A percentile compares a stretch with the other conserved stretches of the same genome.
These are phyloP conservation scores for Lunularia cruciata DNA, from an alignment of 225 moss, liverwort and hornwort genomes.

Conservation along the genomic window DNA sequence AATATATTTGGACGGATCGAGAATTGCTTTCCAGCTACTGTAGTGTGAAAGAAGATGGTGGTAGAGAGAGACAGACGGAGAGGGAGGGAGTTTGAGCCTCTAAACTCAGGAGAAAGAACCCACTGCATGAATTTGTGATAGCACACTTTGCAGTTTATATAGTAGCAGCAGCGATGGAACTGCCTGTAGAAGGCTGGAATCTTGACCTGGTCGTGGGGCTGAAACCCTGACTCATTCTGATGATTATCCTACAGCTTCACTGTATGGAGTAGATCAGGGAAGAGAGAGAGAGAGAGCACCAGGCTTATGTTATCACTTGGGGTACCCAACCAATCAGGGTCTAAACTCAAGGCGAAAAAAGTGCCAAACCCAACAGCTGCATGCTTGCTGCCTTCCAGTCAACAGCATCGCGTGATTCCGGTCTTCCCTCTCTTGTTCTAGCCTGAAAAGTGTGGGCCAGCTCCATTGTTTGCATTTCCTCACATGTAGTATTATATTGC, in stretches of 20 bases:
- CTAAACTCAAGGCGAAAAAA: background rate
- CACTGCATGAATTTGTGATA: background rate
- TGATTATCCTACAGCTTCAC: background rate
- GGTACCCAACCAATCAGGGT: background rate
- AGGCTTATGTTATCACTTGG: background rate
- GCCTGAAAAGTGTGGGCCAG: background rate
- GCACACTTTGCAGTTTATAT: background rate
- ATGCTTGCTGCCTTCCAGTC: background rate
- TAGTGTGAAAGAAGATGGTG: too few species aligned
- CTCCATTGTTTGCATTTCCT: too few species aligned
- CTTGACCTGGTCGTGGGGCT: constrained; percentile 1
- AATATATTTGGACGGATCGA: background rate
- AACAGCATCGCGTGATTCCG: constrained; percentile 2
- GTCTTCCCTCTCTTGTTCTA: background rate
- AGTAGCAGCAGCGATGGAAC: background rate
- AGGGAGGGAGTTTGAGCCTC: too few species aligned
- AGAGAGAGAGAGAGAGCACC: background rate
- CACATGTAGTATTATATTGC: too few species aligned
- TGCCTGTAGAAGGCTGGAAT: background rate
- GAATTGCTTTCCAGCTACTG: background rate
- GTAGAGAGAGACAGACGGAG: too few species aligned
- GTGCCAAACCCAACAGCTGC: background rate
- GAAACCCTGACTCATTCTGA: background rate
- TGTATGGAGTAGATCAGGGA: background rate
- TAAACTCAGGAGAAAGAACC: background rate